Evolutionary conservation across 805 yeast species (phyloP).

Genomic region (Candida sphagnicola): DNA sequence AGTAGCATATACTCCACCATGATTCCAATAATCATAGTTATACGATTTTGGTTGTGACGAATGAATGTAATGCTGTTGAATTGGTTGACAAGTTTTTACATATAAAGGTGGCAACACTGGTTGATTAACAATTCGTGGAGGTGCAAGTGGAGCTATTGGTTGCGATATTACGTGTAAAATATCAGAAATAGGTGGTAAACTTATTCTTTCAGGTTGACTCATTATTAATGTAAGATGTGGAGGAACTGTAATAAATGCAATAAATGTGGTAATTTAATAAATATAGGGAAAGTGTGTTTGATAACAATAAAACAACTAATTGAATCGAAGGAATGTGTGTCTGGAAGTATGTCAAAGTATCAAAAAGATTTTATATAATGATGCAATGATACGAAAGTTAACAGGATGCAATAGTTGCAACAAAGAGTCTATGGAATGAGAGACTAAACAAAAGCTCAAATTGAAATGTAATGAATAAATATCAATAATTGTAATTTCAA

Average conservation of each 20-base stretch:
- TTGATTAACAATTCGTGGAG: slow-evolving; percentile 2
- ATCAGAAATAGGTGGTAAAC: slow-evolving; percentile 42
- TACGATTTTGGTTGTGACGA: not conserved
- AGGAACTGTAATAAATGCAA: not conserved
- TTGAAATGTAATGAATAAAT: too few relatives aligned
- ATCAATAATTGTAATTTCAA: too few relatives aligned
- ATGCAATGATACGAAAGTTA: too few relatives aligned
- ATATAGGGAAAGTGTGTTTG: not conserved
- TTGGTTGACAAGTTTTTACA: slow-evolving; percentile 4
- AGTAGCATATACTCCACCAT: not conserved
- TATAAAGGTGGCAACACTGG: slow-evolving; percentile 5
- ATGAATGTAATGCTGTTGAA: slow-evolving; percentile 5
- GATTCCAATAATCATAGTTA: not conserved
- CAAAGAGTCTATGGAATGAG: too few relatives aligned
- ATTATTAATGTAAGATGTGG: not conserved
- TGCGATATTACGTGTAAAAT: slow-evolving; percentile 17
- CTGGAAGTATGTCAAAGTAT: too few relatives aligned
- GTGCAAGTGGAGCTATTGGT: slow-evolving; percentile 3
- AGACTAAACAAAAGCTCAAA: too few relatives aligned
- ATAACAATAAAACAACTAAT: too few relatives aligned
- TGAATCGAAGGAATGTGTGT: too few relatives aligned
- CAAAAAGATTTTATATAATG: too few relatives aligned
- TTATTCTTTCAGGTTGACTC: slow-evolving; percentile 16
- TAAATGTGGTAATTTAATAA: not conserved
- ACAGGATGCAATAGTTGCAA: too few relatives aligned